Evolutionary conservation across 2,329 filamentous ascomycete genomes (phyloP), one percentile per base, ranked within the genome.

Genomic region (Aureobasidium leucospermi): DNA sequence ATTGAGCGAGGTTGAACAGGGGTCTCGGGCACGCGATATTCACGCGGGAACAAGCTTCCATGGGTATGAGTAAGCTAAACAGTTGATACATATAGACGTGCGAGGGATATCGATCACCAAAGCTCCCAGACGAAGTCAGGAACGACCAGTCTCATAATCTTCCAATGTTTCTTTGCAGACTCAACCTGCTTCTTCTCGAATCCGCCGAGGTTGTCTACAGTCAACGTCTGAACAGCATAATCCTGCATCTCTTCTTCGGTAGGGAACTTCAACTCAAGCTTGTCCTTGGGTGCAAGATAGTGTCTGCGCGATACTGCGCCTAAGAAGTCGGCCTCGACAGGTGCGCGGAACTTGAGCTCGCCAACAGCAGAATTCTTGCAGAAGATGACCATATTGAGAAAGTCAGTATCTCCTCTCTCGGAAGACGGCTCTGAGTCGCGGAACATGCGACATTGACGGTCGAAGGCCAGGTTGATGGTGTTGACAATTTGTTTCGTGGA

Each of bases 331-430:
- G 76, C 75, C 6, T 80, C 72, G 0, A 74, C 76, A 0, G 91
- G 83, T 15, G 78, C 68, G 11, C 92, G 82, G 76, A 97, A 97
- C 0, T 70, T 75, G 39, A 59, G n/a, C 15, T 38, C 19, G 16
- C 28, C 23, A 10, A 11, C 41, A 13, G 29, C 39, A 19, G 48
- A 15, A 5, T 58, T 58, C 0, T 76, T 74, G 79, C 94, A 99
- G 77, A 96, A 96, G 62, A 97, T 85, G 48, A 97, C 89, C 82
- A 97, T 90, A 77, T 99, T 99, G 70, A 91, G 90, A 72, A 97
- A 96, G 69, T 96, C 89, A 1, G 62, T 55, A 7, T 76, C 74
- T 39, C 46, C 53, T 23, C 29, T 45, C 41, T 36, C 39, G 7
- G 42, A 49, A 9, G 56, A 42, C 0, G 79, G 74, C 4, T 84